Conservation (phyloP, 768 basidiomycete species). For the Psilocybe azurescens region DNA sequence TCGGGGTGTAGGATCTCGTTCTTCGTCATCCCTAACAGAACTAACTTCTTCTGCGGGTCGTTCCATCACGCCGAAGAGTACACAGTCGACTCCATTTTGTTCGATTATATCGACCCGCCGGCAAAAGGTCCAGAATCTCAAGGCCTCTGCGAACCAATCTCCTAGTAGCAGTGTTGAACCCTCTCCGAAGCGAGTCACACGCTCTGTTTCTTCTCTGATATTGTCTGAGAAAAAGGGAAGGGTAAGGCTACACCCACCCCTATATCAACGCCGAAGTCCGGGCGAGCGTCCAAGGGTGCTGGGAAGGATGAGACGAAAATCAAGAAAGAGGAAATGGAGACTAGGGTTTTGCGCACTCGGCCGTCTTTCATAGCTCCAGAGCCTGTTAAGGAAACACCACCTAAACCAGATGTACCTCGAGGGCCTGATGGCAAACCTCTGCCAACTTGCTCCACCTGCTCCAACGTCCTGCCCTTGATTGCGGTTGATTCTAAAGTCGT, state of each 20-base stretch:
- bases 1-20: constrained; percentile 37
- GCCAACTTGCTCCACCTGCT: constrained; percentile 75
- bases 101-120: constrained; percentile 66
- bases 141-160: constrained; percentile 17
- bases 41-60: constrained; percentile 41
- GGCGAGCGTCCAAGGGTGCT: constrained; percentile 23
- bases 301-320: constrained; percentile 39
- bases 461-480: constrained; percentile 75
- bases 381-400: constrained; percentile 37
- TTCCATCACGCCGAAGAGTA: constrained; percentile 36
- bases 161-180: constrained; percentile 21
- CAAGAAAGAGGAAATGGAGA: constrained; percentile 59
- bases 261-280: constrained; percentile 32
- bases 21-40: constrained; percentile 48
- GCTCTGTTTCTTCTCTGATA: constrained; percentile 35
- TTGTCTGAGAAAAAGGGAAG: constrained; percentile 38
- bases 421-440: constrained; percentile 71
- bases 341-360: constrained; percentile 55
- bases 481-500: constrained; percentile 76
- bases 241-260: constrained; percentile 43
- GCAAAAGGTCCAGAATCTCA: constrained; percentile 48
- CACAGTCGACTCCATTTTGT: constrained; percentile 46
- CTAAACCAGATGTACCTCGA: constrained; percentile 48
- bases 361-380: constrained; percentile 44
- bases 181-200: constrained; percentile 35